Evolutionary conservation across 805 yeast species (phyloP).

Genomic region (Yarrowia phangngaensis): DNA sequence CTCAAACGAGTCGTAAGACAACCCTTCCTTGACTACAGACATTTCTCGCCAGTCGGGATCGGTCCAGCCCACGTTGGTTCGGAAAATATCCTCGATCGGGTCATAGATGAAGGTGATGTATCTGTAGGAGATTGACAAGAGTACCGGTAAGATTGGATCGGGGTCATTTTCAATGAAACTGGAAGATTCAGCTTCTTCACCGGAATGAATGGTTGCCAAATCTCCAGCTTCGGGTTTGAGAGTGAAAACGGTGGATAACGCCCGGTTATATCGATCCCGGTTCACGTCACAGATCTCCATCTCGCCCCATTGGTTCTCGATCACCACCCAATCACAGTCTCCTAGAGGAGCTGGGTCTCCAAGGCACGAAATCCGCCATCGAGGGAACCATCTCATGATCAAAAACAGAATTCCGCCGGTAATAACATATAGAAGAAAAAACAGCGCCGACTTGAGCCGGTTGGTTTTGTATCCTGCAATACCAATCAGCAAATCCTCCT

Average conservation of each 20-base stretch:
- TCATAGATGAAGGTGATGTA: conserved; percentile 78
- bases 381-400: conserved; percentile 80
- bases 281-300: conserved; percentile 56
- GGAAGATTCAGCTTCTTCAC: conserved; percentile 28
- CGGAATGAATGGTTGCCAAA: conserved; percentile 23
- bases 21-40: conserved; percentile 54
- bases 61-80: conserved; percentile 81
- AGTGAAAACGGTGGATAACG: conserved; percentile 63
- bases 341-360: conserved; percentile 70
- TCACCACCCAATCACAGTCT: conserved; percentile 83
- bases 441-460: conserved; percentile 45
- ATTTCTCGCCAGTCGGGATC: conserved; percentile 71
- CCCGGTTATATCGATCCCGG: conserved; percentile 62
- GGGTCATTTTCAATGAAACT: conserved; percentile 35
- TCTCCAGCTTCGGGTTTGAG: conserved; percentile 24
- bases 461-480: conserved; percentile 81
- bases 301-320: conserved; percentile 93
- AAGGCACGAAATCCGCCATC: conserved; percentile 60
- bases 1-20: conserved; percentile 62
- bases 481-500: conserved; percentile 91
- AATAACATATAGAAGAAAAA: conserved; percentile 50
- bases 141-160: conserved; percentile 65
- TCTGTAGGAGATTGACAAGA: conserved; percentile 74
- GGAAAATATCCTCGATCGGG: conserved; percentile 82
- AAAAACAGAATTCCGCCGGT: conserved; percentile 74